These are phyloP conservation scores for Microcos paniculata DNA, from an alignment of 345 rosid species.

Conservation along the genomic window DNA sequence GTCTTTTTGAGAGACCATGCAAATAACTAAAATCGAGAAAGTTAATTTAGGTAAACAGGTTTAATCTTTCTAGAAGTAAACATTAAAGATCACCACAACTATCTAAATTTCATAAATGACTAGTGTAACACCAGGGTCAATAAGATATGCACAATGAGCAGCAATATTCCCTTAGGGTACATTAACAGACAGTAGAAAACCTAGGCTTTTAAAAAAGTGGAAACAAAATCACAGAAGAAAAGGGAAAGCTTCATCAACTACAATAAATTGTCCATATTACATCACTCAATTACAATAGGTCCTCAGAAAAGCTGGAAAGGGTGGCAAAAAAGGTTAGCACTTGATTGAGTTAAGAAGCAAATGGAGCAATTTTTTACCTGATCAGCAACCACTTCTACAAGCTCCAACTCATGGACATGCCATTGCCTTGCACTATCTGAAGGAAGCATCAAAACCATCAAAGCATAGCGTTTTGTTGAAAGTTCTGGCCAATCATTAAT, in stretches of 20 bases:
- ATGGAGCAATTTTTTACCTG: slow-evolving; percentile 53
- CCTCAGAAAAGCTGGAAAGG: background rate
- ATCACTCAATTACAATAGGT: background rate
- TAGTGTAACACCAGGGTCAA: background rate
- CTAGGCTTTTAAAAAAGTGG: background rate
- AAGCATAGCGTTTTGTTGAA: slow-evolving; percentile 86
- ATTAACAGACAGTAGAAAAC: background rate
- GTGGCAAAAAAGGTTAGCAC: background rate
- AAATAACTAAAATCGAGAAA: background rate
- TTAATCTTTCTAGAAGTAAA: background rate
- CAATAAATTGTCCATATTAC: background rate
- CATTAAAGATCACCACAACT: background rate
- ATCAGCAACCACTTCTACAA: slow-evolving; percentile 99
- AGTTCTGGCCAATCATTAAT: slow-evolving; percentile 99
- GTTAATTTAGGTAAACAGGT: background rate
- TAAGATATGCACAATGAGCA: background rate
- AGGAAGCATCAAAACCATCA: slow-evolving; percentile 98
- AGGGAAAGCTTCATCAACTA: background rate
- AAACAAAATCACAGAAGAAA: background rate
- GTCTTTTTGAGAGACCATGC: background rate
- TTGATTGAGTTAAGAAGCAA: background rate
- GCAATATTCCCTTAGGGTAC: background rate
- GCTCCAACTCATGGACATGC: slow-evolving; percentile 97
- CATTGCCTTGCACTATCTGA: slow-evolving; percentile 98
- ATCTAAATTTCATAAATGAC: background rate